Conservation (phyloP, 2,329 filamentous ascomycete species). For the Neocucurbitaria cava region DNA sequence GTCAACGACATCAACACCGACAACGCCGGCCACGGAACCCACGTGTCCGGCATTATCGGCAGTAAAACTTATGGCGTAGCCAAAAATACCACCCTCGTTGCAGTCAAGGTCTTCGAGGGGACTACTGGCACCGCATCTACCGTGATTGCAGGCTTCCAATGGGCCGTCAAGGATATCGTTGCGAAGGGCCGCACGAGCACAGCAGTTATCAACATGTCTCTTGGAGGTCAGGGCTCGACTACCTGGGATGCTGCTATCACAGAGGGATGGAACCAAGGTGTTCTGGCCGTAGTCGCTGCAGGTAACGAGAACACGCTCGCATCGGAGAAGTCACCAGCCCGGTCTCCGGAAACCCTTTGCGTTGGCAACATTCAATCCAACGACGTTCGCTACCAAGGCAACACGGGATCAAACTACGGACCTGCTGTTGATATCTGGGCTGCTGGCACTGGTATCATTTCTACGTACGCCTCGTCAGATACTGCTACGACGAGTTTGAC, state of each 20-base stretch:
- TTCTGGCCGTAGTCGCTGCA: slow-evolving; percentile 44
- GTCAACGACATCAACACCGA: slow-evolving; percentile 29
- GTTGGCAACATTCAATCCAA: slow-evolving; percentile 44
- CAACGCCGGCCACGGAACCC: slow-evolving; percentile 42
- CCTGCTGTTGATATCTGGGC: slow-evolving; percentile 49
- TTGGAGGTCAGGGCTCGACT: slow-evolving; percentile 38
- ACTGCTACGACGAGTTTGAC: slow-evolving; percentile 54
- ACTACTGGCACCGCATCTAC: slow-evolving; percentile 22
- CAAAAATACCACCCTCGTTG: slow-evolving; percentile 43
- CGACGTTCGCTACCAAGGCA: slow-evolving; percentile 24
- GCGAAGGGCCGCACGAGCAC: slow-evolving; percentile 32
- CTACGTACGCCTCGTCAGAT: slow-evolving; percentile 56
- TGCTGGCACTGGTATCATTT: slow-evolving; percentile 49
- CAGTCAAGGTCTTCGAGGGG: slow-evolving; percentile 46
- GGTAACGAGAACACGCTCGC: slow-evolving; percentile 44
- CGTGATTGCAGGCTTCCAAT: slow-evolving; percentile 41
- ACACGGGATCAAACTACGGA: slow-evolving; percentile 47
- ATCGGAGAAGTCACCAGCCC: slow-evolving; percentile 36
- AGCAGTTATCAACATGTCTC: slow-evolving; percentile 49
- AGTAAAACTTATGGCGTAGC: slow-evolving; percentile 42
- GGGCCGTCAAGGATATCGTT: slow-evolving; percentile 45
- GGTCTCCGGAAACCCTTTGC: slow-evolving; percentile 44
- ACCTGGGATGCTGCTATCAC: slow-evolving; percentile 44
- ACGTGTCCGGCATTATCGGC: slow-evolving; percentile 42
- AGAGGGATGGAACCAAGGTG: slow-evolving; percentile 38